These are phyloP conservation scores for Cytospora mali DNA, from an alignment of 2,329 filamentous ascomycete genomes.

Conservation along the genomic window DNA sequence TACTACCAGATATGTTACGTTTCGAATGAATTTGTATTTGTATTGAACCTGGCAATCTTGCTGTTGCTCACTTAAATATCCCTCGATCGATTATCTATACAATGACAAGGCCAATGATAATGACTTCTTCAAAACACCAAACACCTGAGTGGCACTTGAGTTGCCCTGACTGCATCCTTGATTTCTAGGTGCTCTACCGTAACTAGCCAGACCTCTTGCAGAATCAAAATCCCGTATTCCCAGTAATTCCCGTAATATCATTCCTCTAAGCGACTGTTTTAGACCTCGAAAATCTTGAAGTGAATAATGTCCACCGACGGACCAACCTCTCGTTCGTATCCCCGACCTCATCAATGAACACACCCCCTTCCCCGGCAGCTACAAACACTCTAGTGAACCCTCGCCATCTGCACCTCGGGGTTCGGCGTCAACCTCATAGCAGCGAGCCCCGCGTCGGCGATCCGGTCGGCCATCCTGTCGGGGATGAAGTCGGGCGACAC, in stretches of 20 bases:
- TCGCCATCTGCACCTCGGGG: slow-evolving; percentile 46
- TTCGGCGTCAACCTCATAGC: slow-evolving; percentile 50
- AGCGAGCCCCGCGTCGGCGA: slow-evolving; percentile 50
- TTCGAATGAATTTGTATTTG: too few relatives aligned
- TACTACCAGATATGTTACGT: background rate
- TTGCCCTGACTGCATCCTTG: background rate
- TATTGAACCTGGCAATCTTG: background rate
- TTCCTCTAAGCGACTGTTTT: background rate
- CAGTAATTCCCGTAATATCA: background rate
- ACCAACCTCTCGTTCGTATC: background rate
- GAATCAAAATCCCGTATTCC: background rate
- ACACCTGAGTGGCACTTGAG: background rate
- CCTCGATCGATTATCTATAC: background rate
- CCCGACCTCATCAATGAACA: background rate
- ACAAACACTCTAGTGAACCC: background rate
- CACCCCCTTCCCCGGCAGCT: background rate
- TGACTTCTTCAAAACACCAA: background rate
- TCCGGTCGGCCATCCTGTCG: slow-evolving; percentile 63
- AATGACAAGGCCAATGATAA: background rate
- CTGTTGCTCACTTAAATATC: background rate
- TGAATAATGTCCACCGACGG: background rate
- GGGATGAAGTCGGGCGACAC: slow-evolving; percentile 62
- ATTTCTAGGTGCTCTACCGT: background rate
- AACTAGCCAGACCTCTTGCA: background rate
- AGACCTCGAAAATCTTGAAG: background rate